Evolutionary conservation across 225 moss, liverwort and hornwort species (phyloP).

Genomic region (Pleurozium schreberi): DNA sequence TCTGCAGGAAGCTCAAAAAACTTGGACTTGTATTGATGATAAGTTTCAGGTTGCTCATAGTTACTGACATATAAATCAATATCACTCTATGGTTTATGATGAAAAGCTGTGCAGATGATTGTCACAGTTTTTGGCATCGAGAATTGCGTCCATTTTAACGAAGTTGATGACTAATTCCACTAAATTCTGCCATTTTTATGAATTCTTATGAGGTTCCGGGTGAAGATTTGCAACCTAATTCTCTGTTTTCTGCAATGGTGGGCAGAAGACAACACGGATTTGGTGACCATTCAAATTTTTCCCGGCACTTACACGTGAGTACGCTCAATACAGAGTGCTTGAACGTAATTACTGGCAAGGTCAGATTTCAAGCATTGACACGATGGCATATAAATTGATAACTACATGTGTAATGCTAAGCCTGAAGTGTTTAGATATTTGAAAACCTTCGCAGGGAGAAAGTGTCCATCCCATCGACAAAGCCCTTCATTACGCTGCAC

Average conservation of each 20-base stretch:
- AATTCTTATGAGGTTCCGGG: no score
- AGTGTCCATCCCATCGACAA: constrained; percentile 34
- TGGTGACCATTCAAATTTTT: constrained; percentile 21
- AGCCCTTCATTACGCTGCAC: constrained; percentile 37
- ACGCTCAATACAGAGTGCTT: background rate
- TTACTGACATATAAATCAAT: background rate
- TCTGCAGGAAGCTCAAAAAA: background rate
- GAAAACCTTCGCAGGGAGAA: constrained; percentile 21
- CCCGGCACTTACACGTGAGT: constrained; percentile 40
- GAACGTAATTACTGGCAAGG: background rate
- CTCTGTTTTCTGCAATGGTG: background rate
- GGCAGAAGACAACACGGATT: constrained; percentile 22
- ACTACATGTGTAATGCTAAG: background rate
- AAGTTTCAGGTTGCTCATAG: background rate
- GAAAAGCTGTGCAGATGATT: background rate
- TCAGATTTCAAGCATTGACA: background rate
- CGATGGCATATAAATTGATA: background rate
- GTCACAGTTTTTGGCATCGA: background rate
- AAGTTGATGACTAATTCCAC: background rate
- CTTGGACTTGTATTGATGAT: background rate
- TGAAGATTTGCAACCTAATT: background rate
- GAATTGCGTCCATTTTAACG: background rate
- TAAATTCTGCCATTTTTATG: background rate
- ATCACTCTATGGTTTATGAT: background rate
- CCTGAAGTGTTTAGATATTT: background rate